Base-by-base conservation (phyloP, 1,284 basidiomycete genomes). In the Rhodofomes roseus region DNA sequence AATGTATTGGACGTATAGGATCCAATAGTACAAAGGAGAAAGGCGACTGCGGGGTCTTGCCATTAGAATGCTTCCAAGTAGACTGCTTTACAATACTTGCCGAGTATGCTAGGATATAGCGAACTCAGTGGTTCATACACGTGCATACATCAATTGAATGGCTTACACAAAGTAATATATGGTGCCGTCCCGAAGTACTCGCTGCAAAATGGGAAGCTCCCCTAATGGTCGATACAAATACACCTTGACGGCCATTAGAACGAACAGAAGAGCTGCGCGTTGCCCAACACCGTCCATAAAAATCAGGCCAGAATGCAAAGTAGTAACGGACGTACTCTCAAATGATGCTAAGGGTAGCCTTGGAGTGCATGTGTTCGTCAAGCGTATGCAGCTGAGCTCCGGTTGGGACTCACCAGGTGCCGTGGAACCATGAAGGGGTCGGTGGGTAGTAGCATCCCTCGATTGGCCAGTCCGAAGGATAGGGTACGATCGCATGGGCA, bases 101-200 rank as follows among this genome's bases (percentile, higher is more conserved):
- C 51, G 39, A 55, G 43, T 40, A 56, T 60, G 11, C 58, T 62
- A 29, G 22, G 25, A 4, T 34, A 37, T 14, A 37, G 20, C 9
- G 11, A 20, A 16, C 6, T 44, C 22, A 44, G 29, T 27, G 3
- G 5, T 37, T 46, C n/a, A 14, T 9, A 16, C 14, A 16, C 29
- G 6, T 25, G 18, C 11, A 43, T 22, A 37, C 34, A 25, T 12
- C 22, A 54, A 3, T 12, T 14, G 43, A 36, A 51, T 12, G 11
- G 39, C 57, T 31, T 27, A 63, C 59, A 58, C 20, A 9, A 52
- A 18, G 39, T 56, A 63, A 29, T 58, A 60, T 34, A 59, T 44
- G 11, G 59, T 63, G 5, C 59, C 62, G 31, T 63, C 62, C 18
- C 59, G 56, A 22, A 58, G 39, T 6, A 63, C 40, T 7, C 62